phyloP scores from a whole-genome alignment of 176 grass and related monocot species.

The Urochloa ruziziensis region DNA sequence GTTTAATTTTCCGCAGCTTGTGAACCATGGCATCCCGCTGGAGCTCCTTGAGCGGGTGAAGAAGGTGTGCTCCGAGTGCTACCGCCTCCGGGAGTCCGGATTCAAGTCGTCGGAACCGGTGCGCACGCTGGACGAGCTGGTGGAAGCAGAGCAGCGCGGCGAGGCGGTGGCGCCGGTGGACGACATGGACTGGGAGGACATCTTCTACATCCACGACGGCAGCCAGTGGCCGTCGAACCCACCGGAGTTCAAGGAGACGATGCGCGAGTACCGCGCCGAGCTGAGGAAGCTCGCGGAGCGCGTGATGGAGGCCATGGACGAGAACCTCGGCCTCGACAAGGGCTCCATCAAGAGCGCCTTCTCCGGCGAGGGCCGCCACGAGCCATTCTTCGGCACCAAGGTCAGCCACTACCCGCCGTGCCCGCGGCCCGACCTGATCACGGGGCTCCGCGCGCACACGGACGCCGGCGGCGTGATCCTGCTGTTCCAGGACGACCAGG shows the following conservation, averaged over 20 bases:
- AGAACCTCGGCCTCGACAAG: conserved; percentile 48
- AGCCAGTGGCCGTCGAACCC: conserved; percentile 51
- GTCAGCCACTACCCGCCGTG: conserved; percentile 87
- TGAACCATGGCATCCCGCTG: conserved; percentile 53
- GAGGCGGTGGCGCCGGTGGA: conserved; percentile 35
- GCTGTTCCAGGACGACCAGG: conserved; percentile 62
- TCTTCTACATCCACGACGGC: conserved; percentile 53
- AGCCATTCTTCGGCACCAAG: conserved; percentile 63
- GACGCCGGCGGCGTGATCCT: conserved; percentile 72
- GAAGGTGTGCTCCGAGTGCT: conserved; percentile 50
- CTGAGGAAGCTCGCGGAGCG: conserved; percentile 34
- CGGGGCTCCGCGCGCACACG: conserved; percentile 62
- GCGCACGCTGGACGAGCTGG: conserved; percentile 11
- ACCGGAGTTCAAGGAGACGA: conserved; percentile 57
- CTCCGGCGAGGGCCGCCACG: conserved; percentile 24
- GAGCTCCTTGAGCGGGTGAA: conserved; percentile 56
- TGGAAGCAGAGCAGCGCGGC: conserved; percentile 15
- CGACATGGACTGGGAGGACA: conserved; percentile 66
- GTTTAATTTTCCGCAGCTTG: background rate
- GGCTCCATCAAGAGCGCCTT: conserved; percentile 48
- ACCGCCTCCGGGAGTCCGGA: conserved; percentile 43
- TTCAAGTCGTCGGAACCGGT: conserved; percentile 44
- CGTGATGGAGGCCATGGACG: conserved; percentile 59
- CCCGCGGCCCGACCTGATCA: conserved; percentile 58
- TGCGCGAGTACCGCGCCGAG: conserved; percentile 60